Evolutionary conservation across 73 alveolate species (phyloP), one percentile per base, ranked within the genome.

Genomic region (Tetrahymena malaccensis): DNA sequence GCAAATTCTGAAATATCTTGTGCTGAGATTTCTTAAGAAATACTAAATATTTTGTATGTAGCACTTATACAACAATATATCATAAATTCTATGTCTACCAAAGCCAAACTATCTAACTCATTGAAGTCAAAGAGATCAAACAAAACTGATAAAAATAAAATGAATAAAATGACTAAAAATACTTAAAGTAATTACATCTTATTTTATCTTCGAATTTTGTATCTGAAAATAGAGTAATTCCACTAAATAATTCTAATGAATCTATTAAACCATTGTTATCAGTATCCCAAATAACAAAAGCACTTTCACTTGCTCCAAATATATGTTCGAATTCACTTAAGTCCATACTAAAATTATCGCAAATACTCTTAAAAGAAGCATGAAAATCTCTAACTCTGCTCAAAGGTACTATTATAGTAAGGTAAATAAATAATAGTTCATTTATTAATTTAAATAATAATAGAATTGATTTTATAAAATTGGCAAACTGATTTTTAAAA

Each of bases 101-200:
- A 96, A 10, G 99, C 97, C 43, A 99, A 94, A 33, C 99, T 95
- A 89, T 98, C 98, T 33, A 98, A 95, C 96, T 98, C 99, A 97
- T 99, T 99, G 97, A 99, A 99, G 85, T 99, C 99, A 95, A 98
- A 99, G 31, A 99, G 97, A 93, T 99, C 99, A 97, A 99, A 99
- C 56, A 98, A 96, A 43, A 94, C 96, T 94, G 43, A 5, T 35
- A n/a, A 5, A n/a, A 19, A 70, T 8, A 19, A n/a, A n/a, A 19
- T 70, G 17, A 70, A 27, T 11, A 25, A 70, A 1, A 27, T 3
- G 0, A 9, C 31, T 70, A 19, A 70, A n/a, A 70, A 70, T 22
- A 5, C 6, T 17, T 17, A 43, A 84, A 83, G 17, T 13, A 37
- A 19, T 84, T 85, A 95, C 94, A 95, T 95, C 96, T 85, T 13